phyloP scores from a whole-genome alignment of 2,329 filamentous ascomycete genomes.

The Penicillium thymicola region DNA sequence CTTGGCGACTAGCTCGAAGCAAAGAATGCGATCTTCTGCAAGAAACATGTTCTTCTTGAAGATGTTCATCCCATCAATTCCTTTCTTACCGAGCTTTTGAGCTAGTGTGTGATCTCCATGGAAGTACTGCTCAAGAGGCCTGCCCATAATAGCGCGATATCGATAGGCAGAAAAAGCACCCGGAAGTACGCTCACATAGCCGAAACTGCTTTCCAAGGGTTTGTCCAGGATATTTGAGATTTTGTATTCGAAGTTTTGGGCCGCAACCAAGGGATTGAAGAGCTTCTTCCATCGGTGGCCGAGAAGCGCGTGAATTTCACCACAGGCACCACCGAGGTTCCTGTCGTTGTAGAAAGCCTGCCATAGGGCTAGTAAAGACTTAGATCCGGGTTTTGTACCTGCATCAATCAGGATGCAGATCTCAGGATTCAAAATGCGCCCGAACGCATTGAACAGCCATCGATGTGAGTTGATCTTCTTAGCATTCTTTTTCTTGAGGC shows the following conservation, averaged over 20 bases:
- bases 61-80: slow-evolving; percentile 98
- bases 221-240: slow-evolving; percentile 98
- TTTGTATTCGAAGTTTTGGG: slow-evolving; percentile 99
- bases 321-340: slow-evolving; percentile 90
- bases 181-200: slow-evolving; percentile 91
- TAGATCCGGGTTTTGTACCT: slow-evolving; percentile 87
- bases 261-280: slow-evolving; percentile 85
- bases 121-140: slow-evolving; percentile 94
- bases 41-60: slow-evolving; percentile 99
- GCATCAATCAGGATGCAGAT: slow-evolving; percentile 92
- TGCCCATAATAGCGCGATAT: slow-evolving; percentile 93
- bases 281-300: slow-evolving; percentile 83
- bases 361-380: slow-evolving; percentile 86
- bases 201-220: slow-evolving; percentile 88
- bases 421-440: slow-evolving; percentile 90
- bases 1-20: slow-evolving; percentile 96
- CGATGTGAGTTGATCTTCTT: slow-evolving; percentile 99
- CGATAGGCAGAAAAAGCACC: slow-evolving; percentile 96
- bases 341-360: slow-evolving; percentile 99
- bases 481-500: slow-evolving; percentile 93
- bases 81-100: slow-evolving; percentile 89
- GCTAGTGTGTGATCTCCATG: slow-evolving; percentile 95
- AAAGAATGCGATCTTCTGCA: slow-evolving; percentile 96
- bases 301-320: slow-evolving; percentile 95
- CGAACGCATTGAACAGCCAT: slow-evolving; percentile 96